A percentile compares a stretch with the other conserved stretches of the same genome.
Evolutionary conservation across 129 eudicot species (phyloP).

Genomic region (Flaveria ramosissima): DNA sequence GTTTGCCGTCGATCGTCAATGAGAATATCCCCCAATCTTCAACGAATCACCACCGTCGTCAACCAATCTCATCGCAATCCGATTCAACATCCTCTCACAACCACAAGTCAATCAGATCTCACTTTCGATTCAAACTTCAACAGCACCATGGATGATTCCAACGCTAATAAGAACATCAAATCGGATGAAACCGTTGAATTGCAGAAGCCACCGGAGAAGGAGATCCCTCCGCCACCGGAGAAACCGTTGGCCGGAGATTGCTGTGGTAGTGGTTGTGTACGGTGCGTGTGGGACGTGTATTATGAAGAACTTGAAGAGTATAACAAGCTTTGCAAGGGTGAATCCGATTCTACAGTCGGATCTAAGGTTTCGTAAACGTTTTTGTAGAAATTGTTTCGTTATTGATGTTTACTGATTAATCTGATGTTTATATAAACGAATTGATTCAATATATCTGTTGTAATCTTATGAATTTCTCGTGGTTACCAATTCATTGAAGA

Average conservation of each 20-base stretch:
- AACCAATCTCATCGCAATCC: slow-evolving; percentile 28
- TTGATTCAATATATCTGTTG: slow-evolving; percentile 11
- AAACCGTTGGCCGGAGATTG: slow-evolving; percentile 92
- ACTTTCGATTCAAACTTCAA: neutral
- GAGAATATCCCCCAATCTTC: slow-evolving; percentile 28
- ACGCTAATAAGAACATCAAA: slow-evolving; percentile 16
- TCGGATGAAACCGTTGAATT: slow-evolving; percentile 34
- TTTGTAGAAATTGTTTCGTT: slow-evolving; percentile 7
- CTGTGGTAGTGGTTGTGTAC: slow-evolving; percentile 90
- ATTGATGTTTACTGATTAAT: neutral
- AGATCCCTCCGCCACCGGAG: slow-evolving; percentile 85
- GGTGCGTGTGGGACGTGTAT: slow-evolving; percentile 88
- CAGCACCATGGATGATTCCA: slow-evolving; percentile 38
- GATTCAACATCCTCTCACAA: slow-evolving; percentile 19
- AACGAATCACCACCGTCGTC: slow-evolving; percentile 30
- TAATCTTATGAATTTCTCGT: neutral
- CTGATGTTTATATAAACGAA: slow-evolving; percentile 13
- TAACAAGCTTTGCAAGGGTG: slow-evolving; percentile 40
- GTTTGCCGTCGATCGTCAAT: slow-evolving; percentile 34
- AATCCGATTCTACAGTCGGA: slow-evolving; percentile 31
- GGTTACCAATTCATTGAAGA: too few relatives aligned
- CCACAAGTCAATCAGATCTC: slow-evolving; percentile 15
- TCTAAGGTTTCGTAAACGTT: slow-evolving; percentile 32
- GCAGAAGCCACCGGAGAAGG: slow-evolving; percentile 33
- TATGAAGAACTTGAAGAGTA: slow-evolving; percentile 81